Conservation (phyloP, 805 yeast genomes). For the Kuraishia hungarica region DNA sequence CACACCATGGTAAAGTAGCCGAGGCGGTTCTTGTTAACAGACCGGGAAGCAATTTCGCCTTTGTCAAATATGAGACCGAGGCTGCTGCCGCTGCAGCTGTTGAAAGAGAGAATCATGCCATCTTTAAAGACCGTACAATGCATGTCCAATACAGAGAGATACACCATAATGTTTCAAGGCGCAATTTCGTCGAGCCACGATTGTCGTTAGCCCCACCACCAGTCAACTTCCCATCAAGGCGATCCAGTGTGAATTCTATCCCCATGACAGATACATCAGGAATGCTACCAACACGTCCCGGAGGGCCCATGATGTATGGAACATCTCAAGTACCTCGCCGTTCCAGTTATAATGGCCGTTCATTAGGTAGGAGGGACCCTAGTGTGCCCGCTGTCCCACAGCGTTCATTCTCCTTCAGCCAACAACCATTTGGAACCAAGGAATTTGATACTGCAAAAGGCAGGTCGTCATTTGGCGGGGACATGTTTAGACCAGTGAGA, state of each 20-base stretch:
- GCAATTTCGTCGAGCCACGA: conserved; percentile 16
- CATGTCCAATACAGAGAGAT: conserved; percentile 79
- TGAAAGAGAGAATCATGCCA: conserved; percentile 76
- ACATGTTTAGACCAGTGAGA: background rate
- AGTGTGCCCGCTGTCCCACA: background rate
- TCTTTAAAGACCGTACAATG: conserved; percentile 64
- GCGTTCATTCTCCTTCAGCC: background rate
- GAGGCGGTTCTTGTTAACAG: conserved; percentile 48
- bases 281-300: conserved; percentile 10
- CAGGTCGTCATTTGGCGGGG: background rate
- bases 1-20: conserved; percentile 55
- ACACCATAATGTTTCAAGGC: conserved; percentile 27
- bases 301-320: background rate
- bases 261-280: conserved; percentile 5
- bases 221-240: conserved; percentile 47
- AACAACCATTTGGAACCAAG: background rate
- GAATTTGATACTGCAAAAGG: background rate
- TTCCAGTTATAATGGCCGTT: background rate
- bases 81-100: conserved; percentile 81
- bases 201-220: conserved; percentile 72
- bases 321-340: background rate
- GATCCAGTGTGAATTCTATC: conserved; percentile 14
- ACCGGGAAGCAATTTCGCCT: conserved; percentile 56
- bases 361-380: background rate
- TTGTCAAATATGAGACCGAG: conserved; percentile 55